Evolutionary conservation across 192 early-diverging fungal species (phyloP).

Genomic region (Coemansia asiatica): DNA sequence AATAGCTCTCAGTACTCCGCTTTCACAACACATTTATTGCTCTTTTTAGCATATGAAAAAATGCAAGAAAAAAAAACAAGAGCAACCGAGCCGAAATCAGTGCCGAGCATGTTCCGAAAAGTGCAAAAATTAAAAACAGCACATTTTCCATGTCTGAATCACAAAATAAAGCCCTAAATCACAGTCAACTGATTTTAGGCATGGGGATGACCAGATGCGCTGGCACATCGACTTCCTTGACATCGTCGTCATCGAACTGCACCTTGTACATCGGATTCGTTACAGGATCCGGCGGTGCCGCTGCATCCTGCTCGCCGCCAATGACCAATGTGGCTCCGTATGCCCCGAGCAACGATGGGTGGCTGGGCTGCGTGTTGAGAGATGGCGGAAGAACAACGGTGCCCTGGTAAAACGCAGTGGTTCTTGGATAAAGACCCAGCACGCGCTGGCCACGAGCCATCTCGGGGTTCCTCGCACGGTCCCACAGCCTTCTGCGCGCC

Average conservation of each 20-base stretch:
- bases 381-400: conserved; percentile 42
- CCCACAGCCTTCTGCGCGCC: conserved; percentile 34
- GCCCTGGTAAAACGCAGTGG: conserved; percentile 46
- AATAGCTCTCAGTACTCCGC: no score
- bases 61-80: not conserved
- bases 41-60: not conserved
- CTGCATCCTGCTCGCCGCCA: not conserved
- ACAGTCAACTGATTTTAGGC: not conserved
- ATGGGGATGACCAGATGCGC: conserved; percentile 46
- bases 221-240: conserved; percentile 42
- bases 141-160: no score
- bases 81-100: not conserved
- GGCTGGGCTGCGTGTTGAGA: conserved; percentile 18
- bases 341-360: conserved; percentile 1
- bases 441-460: conserved; percentile 37
- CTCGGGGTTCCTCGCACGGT: conserved; percentile 32
- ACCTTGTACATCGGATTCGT: conserved; percentile 46
- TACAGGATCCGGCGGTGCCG: conserved; percentile 16
- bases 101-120: not conserved
- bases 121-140: not conserved
- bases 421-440: conserved; percentile 50
- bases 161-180: not conserved
- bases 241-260: conserved; percentile 51
- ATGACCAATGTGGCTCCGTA: not conserved
- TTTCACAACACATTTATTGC: not conserved